Percentiles rank a stretch among this genome's conserved stretches.
These are phyloP conservation scores for Dictyostelium capitatum DNA, from an alignment of 78 protist genomes.

Conservation along the genomic window DNA sequence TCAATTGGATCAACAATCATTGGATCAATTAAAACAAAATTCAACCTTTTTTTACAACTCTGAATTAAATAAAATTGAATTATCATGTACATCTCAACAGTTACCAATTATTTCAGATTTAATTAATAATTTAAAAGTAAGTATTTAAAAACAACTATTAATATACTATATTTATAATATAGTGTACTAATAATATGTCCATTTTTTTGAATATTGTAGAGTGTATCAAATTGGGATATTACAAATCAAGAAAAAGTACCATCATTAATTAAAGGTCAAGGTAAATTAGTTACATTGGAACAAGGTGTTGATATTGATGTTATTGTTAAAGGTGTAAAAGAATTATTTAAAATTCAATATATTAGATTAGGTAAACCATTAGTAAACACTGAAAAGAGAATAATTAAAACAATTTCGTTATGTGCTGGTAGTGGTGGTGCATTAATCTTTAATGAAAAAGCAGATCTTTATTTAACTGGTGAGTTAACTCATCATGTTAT, in stretches of 20 bases:
- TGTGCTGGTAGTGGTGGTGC: conserved; percentile 88
- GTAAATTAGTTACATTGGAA: conserved; percentile 58
- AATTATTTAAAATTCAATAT: conserved; percentile 37
- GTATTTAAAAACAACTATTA: no score
- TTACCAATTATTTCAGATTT: background rate
- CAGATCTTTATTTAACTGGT: conserved; percentile 85
- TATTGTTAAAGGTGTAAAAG: conserved; percentile 40
- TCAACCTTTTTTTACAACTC: background rate
- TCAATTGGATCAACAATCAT: background rate
- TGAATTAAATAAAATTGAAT: background rate
- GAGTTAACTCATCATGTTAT: conserved; percentile 89
- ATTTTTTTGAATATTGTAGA: background rate
- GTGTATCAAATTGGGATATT: conserved; percentile 2
- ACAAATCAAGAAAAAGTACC: conserved; percentile 2
- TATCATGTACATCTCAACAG: background rate
- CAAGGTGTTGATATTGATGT: conserved; percentile 26
- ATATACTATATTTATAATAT: no score
- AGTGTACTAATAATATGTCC: no score
- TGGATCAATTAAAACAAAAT: background rate
- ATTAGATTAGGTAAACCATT: conserved; percentile 67
- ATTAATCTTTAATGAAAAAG: conserved; percentile 47
- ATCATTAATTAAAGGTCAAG: conserved; percentile 21
- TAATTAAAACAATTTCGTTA: conserved; percentile 72
- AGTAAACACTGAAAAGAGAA: background rate
- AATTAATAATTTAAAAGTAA: background rate